phyloP scores from a whole-genome alignment of 306 rosid genomes.

The Quercus suber region DNA sequence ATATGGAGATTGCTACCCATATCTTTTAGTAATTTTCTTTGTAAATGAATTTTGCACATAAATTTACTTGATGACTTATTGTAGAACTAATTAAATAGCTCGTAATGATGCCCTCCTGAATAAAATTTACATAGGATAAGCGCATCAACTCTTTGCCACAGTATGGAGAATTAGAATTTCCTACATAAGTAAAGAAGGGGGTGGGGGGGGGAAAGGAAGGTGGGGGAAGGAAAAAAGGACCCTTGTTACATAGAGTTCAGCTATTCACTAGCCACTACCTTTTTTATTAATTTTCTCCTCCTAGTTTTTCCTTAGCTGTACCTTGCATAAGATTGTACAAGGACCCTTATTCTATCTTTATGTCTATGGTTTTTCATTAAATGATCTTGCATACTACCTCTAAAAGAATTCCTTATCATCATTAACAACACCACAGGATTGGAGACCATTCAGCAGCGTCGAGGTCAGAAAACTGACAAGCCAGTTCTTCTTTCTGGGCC shows the following conservation, averaged over 20 bases:
- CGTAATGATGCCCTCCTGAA: not conserved
- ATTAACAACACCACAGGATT: conserved; percentile 41
- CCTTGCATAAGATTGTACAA: not conserved
- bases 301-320: not conserved
- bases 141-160: not conserved
- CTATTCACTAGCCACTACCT: not conserved
- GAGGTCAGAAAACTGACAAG: conserved; percentile 75
- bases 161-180: not conserved
- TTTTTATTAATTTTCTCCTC: not conserved
- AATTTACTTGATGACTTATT: not conserved
- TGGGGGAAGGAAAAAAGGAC: not conserved
- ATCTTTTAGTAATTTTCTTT: not conserved
- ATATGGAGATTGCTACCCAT: not conserved
- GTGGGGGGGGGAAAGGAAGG: too few species aligned
- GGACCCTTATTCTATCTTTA: not conserved
- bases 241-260: not conserved
- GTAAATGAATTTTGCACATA: not conserved
- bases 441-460: conserved; percentile 81
- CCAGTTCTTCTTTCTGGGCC: conserved; percentile 86
- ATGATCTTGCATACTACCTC: conserved; percentile 1
- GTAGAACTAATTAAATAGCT: not conserved
- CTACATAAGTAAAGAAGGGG: not conserved
- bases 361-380: not conserved
- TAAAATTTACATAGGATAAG: not conserved
- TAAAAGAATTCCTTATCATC: conserved; percentile 3